Evolutionary conservation across 495 filamentous ascomycete genomes (phyloP).

Genomic region (Talaromyces adpressus): DNA sequence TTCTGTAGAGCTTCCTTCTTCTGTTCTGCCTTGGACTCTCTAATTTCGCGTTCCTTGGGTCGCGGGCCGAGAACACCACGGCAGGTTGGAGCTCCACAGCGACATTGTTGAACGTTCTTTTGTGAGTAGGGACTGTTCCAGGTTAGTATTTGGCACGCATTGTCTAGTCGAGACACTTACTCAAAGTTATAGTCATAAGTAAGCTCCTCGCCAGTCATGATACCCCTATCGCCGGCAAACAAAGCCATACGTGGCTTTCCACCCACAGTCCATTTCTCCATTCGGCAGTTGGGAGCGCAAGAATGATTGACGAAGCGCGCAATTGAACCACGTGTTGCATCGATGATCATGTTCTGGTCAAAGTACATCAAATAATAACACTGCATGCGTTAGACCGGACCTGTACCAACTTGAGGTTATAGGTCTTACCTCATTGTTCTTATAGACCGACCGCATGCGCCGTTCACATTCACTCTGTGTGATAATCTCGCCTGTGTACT

Average conservation of each 20-base stretch:
- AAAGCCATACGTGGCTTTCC: conserved; percentile 95
- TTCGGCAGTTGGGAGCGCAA: conserved; percentile 92
- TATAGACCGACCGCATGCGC: conserved; percentile 87
- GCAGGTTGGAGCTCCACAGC: conserved; percentile 70
- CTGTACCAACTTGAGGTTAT: not conserved
- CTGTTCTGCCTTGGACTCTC: conserved; percentile 29
- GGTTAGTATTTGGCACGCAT: not conserved
- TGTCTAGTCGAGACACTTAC: conserved; percentile 26
- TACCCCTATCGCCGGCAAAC: conserved; percentile 82
- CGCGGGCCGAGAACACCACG: conserved; percentile 73
- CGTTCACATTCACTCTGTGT: conserved; percentile 87
- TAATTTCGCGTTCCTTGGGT: conserved; percentile 46
- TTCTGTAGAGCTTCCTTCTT: conserved; percentile 36
- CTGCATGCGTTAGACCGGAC: conserved; percentile 33
- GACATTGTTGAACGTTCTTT: conserved; percentile 77
- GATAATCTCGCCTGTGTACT: conserved; percentile 96
- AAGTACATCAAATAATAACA: conserved; percentile 98
- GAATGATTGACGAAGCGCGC: conserved; percentile 98
- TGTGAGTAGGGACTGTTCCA: conserved; percentile 55
- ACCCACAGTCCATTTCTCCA: conserved; percentile 96
- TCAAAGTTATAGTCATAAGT: conserved; percentile 99
- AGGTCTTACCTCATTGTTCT: conserved; percentile 74
- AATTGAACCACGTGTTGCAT: conserved; percentile 90
- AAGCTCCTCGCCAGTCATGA: conserved; percentile 90
- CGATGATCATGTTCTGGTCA: conserved; percentile 97